Base-by-base conservation (phyloP, 768 basidiomycete species). In the Leccinum aurantiacum region DNA sequence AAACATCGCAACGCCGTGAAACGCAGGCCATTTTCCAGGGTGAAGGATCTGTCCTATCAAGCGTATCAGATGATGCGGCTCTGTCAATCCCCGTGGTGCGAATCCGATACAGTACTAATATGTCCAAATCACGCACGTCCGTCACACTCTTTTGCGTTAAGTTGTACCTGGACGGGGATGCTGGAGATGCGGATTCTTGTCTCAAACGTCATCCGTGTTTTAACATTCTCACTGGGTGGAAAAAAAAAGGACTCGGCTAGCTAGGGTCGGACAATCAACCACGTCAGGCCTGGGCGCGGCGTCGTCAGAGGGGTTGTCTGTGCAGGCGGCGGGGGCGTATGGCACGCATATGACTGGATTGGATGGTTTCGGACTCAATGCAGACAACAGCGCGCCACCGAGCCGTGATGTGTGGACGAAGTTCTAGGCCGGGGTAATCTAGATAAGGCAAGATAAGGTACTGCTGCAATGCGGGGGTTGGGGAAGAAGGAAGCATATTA, bases 341-440 rank as follows among this genome's bases (percentile, higher is more conserved):
- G 47, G 47, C 22, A 48, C 52, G 14, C 55, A 50, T 53, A 59
- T 46, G 64, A 56, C 54, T 33, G n/a, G 31, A 51, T 29, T 53
- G 63, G 17, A 41, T 24, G 22, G 54, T 62, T 61, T 65, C 59
- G 24, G 59, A 53, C 57, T 14, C 27, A 44, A 41, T 24, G 38
- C 37, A 41, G 52, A 0, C 37, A 37, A 35, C 4, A 27, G 51
- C 41, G 29, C 24, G 58, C 51, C 50, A 60, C 46, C 37, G 63
- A 41, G 27, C 3, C 38, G 24, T 49, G 54, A 49, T 47, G 29
- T 25, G 48, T 49, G 56, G 33, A 46, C n/a, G 29, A 13, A 27
- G 60, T 41, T 60, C 69, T 62, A 69, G 61, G 58, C 65, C 54
- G 69, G 68, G 70, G 70, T 66, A 69, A 68, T 64, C 64, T 62